A percentile compares a stretch with the other conserved stretches of the same genome.
These are phyloP conservation scores for Gnomoniopsis sp. DNA, from an alignment of 2,329 filamentous ascomycete genomes.

Conservation along the genomic window DNA sequence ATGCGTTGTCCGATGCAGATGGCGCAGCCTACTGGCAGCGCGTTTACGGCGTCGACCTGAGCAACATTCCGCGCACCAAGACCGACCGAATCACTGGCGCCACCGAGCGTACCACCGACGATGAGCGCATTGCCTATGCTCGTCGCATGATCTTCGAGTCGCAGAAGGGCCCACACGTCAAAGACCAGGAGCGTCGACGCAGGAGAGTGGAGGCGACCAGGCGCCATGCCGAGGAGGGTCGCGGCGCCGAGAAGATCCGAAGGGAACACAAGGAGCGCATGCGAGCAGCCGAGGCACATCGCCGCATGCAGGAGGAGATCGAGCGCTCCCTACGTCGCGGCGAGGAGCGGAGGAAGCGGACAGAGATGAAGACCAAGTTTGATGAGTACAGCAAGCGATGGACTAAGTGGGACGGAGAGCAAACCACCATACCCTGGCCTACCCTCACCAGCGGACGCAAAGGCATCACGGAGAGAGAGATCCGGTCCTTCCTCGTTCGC, in stretches of 20 bases:
- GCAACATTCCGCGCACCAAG: conserved; percentile 61
- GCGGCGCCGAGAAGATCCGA: conserved; percentile 19
- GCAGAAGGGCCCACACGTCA: conserved; percentile 77
- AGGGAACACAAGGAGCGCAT: conserved; percentile 64
- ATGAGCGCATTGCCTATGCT: conserved; percentile 86
- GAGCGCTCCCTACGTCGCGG: conserved; percentile 66
- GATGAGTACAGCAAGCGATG: conserved; percentile 62
- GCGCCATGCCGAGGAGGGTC: conserved; percentile 32
- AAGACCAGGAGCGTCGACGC: conserved; percentile 60
- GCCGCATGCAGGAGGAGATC: conserved; percentile 57
- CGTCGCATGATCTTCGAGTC: conserved; percentile 93
- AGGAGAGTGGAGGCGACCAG: conserved; percentile 46
- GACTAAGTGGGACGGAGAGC: conserved; percentile 48
- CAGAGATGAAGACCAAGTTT: conserved; percentile 60
- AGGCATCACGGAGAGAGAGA: conserved; percentile 55
- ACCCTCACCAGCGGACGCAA: conserved; percentile 56
- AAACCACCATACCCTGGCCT: conserved; percentile 65
- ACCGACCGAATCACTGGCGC: conserved; percentile 43
- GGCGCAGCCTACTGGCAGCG: conserved; percentile 92
- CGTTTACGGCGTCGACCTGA: conserved; percentile 94
- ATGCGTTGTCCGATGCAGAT: conserved; percentile 95
- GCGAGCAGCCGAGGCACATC: conserved; percentile 36
- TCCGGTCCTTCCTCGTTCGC: conserved; percentile 66
- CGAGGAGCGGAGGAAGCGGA: conserved; percentile 56
- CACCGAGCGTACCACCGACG: conserved; percentile 84